These are phyloP conservation scores for Silene uniflora DNA, from an alignment of 148 eudicot species.

Conservation along the genomic window DNA sequence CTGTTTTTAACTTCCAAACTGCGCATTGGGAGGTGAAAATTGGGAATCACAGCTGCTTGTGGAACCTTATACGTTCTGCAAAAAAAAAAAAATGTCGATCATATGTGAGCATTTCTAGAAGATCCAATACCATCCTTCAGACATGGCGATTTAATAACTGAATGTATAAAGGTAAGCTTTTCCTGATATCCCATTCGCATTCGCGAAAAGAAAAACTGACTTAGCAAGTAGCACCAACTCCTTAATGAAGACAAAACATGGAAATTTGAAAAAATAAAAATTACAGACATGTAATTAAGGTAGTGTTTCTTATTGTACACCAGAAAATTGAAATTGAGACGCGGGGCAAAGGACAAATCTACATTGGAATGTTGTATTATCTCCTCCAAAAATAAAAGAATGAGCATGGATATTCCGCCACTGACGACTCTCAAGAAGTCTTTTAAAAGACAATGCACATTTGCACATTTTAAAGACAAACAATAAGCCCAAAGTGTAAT, in stretches of 20 bases:
- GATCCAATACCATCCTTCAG: not conserved
- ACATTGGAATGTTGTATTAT: not conserved
- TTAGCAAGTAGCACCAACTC: not conserved
- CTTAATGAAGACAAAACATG: not conserved
- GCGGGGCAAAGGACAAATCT: not conserved
- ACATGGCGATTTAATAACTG: not conserved
- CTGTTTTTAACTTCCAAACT: conserved; percentile 42
- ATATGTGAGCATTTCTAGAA: not conserved
- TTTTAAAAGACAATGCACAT: not conserved
- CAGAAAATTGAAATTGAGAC: not conserved
- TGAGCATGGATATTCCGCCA: too few species aligned
- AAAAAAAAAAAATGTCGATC: not conserved
- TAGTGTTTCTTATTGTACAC: not conserved
- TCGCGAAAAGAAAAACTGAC: not conserved
- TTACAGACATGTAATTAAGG: too few species aligned
- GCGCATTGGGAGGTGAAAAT: conserved; percentile 84
- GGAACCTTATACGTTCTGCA: conserved; percentile 43
- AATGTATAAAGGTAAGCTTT: not conserved
- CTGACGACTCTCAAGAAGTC: too few species aligned
- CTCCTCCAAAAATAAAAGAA: too few species aligned
- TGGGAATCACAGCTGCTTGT: conserved; percentile 54
- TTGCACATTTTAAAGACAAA: not conserved
- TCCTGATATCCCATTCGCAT: not conserved
- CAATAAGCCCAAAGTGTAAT: too few species aligned
- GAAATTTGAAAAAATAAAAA: not conserved